Conservation (phyloP, 176 grass and related monocot genomes). For the Alloteropsis semialata region DNA sequence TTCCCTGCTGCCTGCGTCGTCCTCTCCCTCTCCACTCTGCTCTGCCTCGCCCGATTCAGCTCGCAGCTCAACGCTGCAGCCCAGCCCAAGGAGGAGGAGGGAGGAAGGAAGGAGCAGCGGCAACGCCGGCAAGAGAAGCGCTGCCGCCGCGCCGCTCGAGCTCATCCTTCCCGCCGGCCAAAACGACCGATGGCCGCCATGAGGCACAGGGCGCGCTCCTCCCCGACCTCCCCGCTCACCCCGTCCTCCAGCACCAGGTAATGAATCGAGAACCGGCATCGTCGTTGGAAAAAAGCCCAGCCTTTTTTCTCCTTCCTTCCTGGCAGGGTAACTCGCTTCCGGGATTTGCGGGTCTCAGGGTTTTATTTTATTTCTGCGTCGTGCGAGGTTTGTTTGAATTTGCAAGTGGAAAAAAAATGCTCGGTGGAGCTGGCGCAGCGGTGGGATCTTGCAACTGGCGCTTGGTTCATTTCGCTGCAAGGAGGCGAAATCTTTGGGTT, state of each 20-base stretch:
- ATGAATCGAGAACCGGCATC: not conserved
- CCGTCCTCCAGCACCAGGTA: conserved; percentile 42
- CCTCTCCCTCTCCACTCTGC: not conserved
- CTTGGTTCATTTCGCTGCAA: not conserved
- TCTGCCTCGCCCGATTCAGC: not conserved
- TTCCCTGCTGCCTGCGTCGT: not conserved
- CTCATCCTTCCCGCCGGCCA: not conserved
- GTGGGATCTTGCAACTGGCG: not conserved
- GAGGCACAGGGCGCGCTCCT: conserved; percentile 50
- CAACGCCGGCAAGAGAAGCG: not conserved
- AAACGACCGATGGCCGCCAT: conserved; percentile 21
- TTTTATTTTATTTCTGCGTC: not conserved
- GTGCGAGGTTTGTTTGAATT: not conserved
- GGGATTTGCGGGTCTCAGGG: not conserved
- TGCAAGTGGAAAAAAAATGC: too few relatives aligned
- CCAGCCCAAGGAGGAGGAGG: not conserved
- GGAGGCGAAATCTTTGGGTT: not conserved
- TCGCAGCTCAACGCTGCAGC: not conserved
- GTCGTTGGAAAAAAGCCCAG: not conserved
- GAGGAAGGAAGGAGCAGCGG: not conserved
- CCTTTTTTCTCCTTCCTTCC: not conserved
- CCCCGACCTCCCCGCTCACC: conserved; percentile 46
- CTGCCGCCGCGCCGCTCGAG: not conserved
- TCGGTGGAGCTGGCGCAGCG: not conserved
- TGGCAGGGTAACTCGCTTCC: not conserved